Percentiles rank a stretch among this genome's conserved stretches.
These are phyloP conservation scores for Fusarium tjaetaba DNA, from an alignment of 2,329 filamentous ascomycete genomes.

Conservation along the genomic window DNA sequence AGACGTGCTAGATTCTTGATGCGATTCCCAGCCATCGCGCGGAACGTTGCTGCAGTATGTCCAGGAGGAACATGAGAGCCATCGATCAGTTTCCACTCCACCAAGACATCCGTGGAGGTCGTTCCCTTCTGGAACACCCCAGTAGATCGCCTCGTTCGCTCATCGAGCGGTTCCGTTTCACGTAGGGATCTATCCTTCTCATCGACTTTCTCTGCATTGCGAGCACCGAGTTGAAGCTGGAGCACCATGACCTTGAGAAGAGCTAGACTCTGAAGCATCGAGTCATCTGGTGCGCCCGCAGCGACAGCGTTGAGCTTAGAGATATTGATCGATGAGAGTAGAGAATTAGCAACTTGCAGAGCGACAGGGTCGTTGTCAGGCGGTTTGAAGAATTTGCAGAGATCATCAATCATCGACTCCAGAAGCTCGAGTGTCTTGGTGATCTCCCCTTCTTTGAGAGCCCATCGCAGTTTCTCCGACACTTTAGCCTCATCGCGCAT, in stretches of 20 bases:
- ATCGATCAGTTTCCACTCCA: neutral
- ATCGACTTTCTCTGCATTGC: neutral
- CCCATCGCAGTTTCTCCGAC: neutral
- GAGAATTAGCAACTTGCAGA: neutral
- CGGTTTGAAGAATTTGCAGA: neutral
- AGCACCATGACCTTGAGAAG: neutral
- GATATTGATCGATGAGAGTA: neutral
- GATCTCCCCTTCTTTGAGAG: neutral
- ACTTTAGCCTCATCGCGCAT: neutral
- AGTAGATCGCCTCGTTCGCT: fast-evolving
- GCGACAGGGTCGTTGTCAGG: neutral
- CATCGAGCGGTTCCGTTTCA: neutral
- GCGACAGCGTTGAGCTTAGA: fast-evolving
- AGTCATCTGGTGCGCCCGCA: neutral
- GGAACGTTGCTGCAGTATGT: neutral
- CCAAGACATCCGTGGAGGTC: neutral
- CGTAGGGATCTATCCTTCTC: neutral
- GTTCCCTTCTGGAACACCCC: neutral
- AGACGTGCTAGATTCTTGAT: neutral
- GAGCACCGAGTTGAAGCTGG: neutral
- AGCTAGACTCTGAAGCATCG: neutral
- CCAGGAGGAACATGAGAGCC: neutral
- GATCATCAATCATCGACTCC: neutral
- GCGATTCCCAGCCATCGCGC: neutral
- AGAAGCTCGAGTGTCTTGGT: neutral